Conservation (phyloP, 2,329 filamentous ascomycete species). For the Dactylellina haptotyla region DNA sequence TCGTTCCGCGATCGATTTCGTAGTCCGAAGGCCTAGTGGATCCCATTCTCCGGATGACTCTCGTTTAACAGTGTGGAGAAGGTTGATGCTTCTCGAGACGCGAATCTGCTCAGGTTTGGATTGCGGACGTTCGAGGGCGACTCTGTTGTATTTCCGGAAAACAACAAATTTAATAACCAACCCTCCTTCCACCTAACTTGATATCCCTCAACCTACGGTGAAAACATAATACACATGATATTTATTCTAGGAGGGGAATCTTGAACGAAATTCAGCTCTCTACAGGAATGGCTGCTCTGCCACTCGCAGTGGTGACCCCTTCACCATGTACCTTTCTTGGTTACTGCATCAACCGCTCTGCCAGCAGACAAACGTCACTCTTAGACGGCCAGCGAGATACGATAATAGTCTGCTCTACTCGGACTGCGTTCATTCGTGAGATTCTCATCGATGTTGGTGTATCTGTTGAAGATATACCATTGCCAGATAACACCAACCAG, state of each 20-base stretch:
- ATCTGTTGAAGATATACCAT: slow-evolving; percentile 18
- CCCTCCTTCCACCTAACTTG: too few species aligned
- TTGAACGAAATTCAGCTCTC: too few species aligned
- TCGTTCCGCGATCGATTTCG: too few species aligned
- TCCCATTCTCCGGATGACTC: background rate
- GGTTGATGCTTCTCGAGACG: background rate
- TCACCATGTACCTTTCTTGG: slow-evolving; percentile 34
- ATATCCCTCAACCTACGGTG: too few species aligned
- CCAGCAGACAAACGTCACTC: slow-evolving; percentile 9
- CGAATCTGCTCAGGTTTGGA: background rate
- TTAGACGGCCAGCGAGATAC: slow-evolving; percentile 5
- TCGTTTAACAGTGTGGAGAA: background rate
- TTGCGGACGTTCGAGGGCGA: background rate
- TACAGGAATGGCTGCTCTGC: background rate
- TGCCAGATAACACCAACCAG: background rate
- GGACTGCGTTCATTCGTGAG: slow-evolving; percentile 39
- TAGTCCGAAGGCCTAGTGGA: background rate
- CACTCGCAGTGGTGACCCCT: slow-evolving; percentile 12
- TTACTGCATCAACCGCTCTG: slow-evolving; percentile 34
- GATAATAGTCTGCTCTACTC: slow-evolving; percentile 42
- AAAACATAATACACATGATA: too few species aligned
- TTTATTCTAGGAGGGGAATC: too few species aligned
- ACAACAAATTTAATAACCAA: slow-evolving; percentile 28
- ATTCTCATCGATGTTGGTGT: slow-evolving; percentile 30
- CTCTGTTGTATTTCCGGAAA: slow-evolving; percentile 29